These are phyloP conservation scores for Cryptococcus sp. DNA, from an alignment of 1,284 basidiomycete genomes.

Conservation along the genomic window DNA sequence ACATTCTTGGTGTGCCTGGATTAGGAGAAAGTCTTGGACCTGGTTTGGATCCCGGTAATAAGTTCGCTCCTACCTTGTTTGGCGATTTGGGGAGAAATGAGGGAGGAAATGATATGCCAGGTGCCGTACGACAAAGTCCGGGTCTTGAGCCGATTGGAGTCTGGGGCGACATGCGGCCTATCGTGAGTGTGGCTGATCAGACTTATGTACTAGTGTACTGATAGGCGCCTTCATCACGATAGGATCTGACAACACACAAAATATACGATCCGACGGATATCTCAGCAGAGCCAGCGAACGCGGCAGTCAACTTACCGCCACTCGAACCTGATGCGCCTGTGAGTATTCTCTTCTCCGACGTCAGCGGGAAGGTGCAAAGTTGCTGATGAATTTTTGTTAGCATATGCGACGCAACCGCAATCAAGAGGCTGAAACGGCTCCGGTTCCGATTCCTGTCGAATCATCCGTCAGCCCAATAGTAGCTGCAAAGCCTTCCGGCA, in stretches of 20 bases:
- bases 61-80: conserved; percentile 10
- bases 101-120: background rate
- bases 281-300: background rate
- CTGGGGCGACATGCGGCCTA: conserved; percentile 7
- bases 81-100: conserved; percentile 5
- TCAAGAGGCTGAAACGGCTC: too few species aligned
- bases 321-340: conserved; percentile 4
- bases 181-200: conserved; percentile 2
- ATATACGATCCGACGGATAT: conserved; percentile 3
- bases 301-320: conserved; percentile 4
- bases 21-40: conserved; percentile 6
- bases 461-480: too few species aligned
- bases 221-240: background rate
- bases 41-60: conserved; percentile 7
- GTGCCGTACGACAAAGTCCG: conserved; percentile 1
- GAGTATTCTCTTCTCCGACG: background rate
- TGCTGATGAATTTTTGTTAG: too few species aligned
- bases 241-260: conserved; percentile 9
- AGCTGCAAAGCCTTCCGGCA: too few species aligned
- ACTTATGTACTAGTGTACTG: too few species aligned
- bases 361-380: too few species aligned
- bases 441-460: too few species aligned
- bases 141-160: background rate
- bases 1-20: conserved; percentile 7
- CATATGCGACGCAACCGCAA: too few species aligned